Evolutionary conservation across 23 red algal genomes (phyloP).

Genomic region (Cyanidioschyzon merolae): DNA sequence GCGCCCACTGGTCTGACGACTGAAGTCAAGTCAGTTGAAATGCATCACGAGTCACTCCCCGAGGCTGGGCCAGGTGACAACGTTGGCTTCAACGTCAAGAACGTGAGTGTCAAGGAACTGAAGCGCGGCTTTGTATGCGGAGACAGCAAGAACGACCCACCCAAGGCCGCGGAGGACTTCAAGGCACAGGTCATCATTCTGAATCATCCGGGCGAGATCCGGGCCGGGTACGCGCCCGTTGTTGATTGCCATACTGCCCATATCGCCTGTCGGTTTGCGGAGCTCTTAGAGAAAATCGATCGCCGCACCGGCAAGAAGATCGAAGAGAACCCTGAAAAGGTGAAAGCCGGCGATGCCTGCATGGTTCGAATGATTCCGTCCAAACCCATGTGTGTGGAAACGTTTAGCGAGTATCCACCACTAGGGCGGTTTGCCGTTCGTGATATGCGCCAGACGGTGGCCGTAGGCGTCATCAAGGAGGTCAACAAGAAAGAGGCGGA

Average conservation of each 20-base stretch:
- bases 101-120: constrained; percentile 73
- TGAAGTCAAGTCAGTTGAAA: constrained; percentile 94
- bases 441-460: constrained; percentile 52
- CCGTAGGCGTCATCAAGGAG: constrained; percentile 56
- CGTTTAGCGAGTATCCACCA: constrained; percentile 77
- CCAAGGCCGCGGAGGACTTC: constrained; percentile 51
- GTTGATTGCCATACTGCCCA: constrained; percentile 69
- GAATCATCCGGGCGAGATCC: constrained; percentile 92
- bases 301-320: constrained; percentile 79
- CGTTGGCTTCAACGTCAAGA: constrained; percentile 98
- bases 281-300: constrained; percentile 46
- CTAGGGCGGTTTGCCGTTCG: constrained; percentile 90
- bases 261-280: constrained; percentile 82
- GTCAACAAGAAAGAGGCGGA: constrained; percentile 48
- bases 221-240: constrained; percentile 91
- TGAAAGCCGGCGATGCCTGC: constrained; percentile 93
- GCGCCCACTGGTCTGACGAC: constrained; percentile 64
- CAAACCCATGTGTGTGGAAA: constrained; percentile 88
- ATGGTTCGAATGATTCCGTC: constrained; percentile 74
- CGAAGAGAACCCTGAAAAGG: constrained; percentile 51
- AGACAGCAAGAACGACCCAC: constrained; percentile 54
- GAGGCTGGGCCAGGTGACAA: constrained; percentile 91
- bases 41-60: constrained; percentile 91
- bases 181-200: constrained; percentile 91
- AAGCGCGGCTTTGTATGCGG: constrained; percentile 86